These are phyloP conservation scores for Suhomyces bokatorum DNA, from an alignment of 1,139 yeast genomes.

Conservation along the genomic window DNA sequence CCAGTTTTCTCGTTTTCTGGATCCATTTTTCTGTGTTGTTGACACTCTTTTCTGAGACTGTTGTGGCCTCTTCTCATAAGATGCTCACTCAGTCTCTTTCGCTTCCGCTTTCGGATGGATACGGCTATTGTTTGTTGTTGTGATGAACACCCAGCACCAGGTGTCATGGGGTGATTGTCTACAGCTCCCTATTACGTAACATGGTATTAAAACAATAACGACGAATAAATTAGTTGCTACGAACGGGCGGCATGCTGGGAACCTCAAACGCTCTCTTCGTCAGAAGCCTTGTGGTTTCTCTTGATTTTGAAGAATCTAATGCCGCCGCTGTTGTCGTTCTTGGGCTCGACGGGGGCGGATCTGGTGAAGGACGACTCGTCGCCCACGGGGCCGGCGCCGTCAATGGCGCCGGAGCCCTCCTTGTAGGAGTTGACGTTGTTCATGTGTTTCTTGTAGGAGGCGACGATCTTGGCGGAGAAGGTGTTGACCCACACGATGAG, in stretches of 20 bases:
- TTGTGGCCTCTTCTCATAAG: too few species aligned
- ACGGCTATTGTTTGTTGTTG: too few species aligned
- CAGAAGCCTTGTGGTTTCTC: slow-evolving; percentile 60
- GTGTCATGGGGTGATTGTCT: slow-evolving; percentile 1
- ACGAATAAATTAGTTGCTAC: slow-evolving; percentile 5
- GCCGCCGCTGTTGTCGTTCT: slow-evolving; percentile 53
- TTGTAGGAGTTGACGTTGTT: slow-evolving; percentile 31
- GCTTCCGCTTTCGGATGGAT: too few species aligned
- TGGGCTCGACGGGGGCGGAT: slow-evolving; percentile 32
- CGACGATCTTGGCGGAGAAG: slow-evolving; percentile 53
- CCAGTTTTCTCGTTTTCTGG: too few species aligned
- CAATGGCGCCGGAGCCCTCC: slow-evolving; percentile 12
- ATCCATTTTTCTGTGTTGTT: too few species aligned
- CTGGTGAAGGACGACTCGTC: slow-evolving; percentile 52
- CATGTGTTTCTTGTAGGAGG: slow-evolving; percentile 49
- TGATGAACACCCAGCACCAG: too few species aligned
- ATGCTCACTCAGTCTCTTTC: too few species aligned
- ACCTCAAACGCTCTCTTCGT: slow-evolving; percentile 58
- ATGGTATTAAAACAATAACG: slow-evolving; percentile 4
- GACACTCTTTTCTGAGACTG: too few species aligned
- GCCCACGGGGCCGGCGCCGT: slow-evolving; percentile 23
- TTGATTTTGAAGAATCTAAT: slow-evolving; percentile 77
- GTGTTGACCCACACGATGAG: slow-evolving; percentile 54
- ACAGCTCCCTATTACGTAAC: slow-evolving; percentile 4
- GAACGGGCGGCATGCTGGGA: slow-evolving; percentile 8